Evolutionary conservation across 805 yeast species (phyloP).

Genomic region (Pichia paraexigua): DNA sequence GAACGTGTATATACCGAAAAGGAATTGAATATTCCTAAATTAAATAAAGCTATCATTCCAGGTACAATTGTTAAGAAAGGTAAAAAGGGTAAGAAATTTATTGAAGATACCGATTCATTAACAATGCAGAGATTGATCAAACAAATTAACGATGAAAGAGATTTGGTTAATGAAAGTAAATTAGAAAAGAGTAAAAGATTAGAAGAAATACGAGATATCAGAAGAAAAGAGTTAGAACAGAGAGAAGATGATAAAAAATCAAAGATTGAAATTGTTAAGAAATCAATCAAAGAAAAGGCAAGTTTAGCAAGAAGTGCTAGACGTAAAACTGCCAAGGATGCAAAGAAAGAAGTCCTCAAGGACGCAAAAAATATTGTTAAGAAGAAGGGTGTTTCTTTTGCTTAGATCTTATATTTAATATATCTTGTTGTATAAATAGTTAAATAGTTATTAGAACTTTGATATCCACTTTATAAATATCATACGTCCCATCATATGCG

Average conservation of each 20-base stretch:
- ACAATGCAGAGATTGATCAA: constrained; percentile 63
- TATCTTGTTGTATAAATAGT: background rate
- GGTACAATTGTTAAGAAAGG: constrained; percentile 66
- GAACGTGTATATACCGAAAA: constrained; percentile 61
- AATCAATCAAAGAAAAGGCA: constrained; percentile 67
- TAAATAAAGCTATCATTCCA: constrained; percentile 79
- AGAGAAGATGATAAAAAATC: constrained; percentile 64
- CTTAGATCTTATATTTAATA: constrained; percentile 20
- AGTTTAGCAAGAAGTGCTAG: constrained; percentile 60
- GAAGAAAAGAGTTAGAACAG: constrained; percentile 78
- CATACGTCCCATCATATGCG: too few relatives aligned
- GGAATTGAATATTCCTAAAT: constrained; percentile 68
- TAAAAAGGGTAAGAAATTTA: constrained; percentile 79
- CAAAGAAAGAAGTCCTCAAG: constrained; percentile 21
- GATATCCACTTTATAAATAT: background rate
- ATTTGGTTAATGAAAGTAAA: constrained; percentile 74
- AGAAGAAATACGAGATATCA: constrained; percentile 82
- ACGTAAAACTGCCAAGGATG: constrained; percentile 43
- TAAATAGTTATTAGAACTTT: background rate
- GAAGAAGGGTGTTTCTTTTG: constrained; percentile 44
- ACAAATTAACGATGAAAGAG: constrained; percentile 75
- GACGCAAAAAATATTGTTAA: constrained; percentile 22
- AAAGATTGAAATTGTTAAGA: constrained; percentile 68
- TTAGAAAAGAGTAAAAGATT: constrained; percentile 82
- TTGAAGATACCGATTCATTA: constrained; percentile 58